Conservation (phyloP, 441 rosid species). For the Eutrema salsugineum region DNA sequence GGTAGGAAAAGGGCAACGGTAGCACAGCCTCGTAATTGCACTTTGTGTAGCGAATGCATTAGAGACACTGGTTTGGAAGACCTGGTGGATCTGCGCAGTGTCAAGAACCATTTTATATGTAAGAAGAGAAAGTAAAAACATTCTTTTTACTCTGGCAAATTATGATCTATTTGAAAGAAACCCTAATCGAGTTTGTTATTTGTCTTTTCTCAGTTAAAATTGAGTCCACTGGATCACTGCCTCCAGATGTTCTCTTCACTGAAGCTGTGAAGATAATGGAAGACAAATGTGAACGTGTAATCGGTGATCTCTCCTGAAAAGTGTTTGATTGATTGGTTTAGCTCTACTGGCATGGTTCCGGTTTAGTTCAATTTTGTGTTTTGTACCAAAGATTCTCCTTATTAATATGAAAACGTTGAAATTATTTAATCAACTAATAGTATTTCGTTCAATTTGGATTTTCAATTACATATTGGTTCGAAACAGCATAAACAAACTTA, state of each 20-base stretch:
- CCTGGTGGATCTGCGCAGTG: constrained; percentile 59
- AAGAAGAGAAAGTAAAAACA: constrained; percentile 25
- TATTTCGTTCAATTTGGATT: no score
- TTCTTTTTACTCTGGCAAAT: neutral
- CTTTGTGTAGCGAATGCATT: constrained; percentile 59
- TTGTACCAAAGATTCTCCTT: neutral
- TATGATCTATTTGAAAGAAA: neutral
- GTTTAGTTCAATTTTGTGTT: constrained; percentile 4
- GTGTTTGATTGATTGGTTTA: neutral
- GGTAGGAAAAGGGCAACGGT: constrained; percentile 82
- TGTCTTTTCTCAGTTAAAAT: constrained; percentile 56
- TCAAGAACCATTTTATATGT: constrained; percentile 92
- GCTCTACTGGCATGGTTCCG: no score
- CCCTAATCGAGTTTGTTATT: neutral
- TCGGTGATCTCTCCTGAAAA: constrained; percentile 64
- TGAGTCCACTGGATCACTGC: constrained; percentile 85
- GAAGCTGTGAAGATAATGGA: constrained; percentile 96
- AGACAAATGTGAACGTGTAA: constrained; percentile 75
- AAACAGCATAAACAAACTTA: no score
- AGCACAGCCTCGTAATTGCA: constrained; percentile 76
- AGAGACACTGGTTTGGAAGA: constrained; percentile 23
- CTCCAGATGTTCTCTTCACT: constrained; percentile 78
- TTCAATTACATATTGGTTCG: no score
- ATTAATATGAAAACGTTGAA: neutral
- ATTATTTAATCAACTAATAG: no score